These are phyloP conservation scores for Albugo laibachii DNA, from an alignment of 352 stramenopile species.

Conservation along the genomic window DNA sequence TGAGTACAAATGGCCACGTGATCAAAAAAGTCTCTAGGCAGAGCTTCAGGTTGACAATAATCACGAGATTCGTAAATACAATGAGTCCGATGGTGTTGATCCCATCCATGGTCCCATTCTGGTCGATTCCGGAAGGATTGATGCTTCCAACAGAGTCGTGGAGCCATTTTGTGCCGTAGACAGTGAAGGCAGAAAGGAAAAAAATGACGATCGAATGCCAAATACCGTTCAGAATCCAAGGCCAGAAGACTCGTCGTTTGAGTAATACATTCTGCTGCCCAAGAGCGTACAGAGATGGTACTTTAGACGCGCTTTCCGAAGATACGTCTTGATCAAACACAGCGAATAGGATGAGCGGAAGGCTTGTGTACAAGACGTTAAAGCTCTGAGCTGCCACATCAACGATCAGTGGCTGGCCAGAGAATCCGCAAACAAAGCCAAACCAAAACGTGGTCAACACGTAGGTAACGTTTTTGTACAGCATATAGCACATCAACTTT, in stretches of 20 bases:
- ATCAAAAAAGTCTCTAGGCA: conserved; percentile 52
- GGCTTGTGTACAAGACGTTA: conserved; percentile 63
- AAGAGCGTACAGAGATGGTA: conserved; percentile 42
- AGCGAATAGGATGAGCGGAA: conserved; percentile 53
- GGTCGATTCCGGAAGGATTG: neutral
- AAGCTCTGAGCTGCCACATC: conserved; percentile 65
- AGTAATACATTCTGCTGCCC: conserved; percentile 50
- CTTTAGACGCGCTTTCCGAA: conserved; percentile 35
- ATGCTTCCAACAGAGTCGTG: neutral
- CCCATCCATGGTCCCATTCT: conserved; percentile 24
- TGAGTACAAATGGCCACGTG: conserved; percentile 51
- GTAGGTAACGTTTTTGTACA: conserved; percentile 89
- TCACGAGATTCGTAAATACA: conserved; percentile 60
- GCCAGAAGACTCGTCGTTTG: conserved; percentile 44
- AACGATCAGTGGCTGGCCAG: conserved; percentile 52
- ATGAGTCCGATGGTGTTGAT: conserved; percentile 51
- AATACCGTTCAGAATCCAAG: conserved; percentile 64
- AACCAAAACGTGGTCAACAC: conserved; percentile 74
- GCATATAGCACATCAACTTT: conserved; percentile 87
- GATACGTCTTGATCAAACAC: conserved; percentile 66
- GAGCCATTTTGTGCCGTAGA: neutral
- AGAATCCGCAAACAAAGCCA: conserved; percentile 58
- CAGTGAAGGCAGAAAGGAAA: conserved; percentile 26
- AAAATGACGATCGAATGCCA: conserved; percentile 71
- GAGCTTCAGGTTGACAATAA: conserved; percentile 60